Evolutionary conservation across 2,329 filamentous ascomycete genomes (phyloP).

Genomic region (Penicillium brasilianum): DNA sequence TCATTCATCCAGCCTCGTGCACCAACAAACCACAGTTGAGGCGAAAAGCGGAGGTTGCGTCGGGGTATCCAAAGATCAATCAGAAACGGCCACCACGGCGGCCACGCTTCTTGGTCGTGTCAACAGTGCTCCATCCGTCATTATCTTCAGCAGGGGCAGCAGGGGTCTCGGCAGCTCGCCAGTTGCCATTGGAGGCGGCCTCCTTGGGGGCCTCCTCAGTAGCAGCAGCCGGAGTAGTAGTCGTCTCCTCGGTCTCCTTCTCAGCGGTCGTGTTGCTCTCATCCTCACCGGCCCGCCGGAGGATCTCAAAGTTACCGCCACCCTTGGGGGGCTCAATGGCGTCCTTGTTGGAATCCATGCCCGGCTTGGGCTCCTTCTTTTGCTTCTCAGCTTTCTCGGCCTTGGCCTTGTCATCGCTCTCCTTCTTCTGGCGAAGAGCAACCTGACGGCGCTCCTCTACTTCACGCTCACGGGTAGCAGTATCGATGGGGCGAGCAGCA

Average conservation of each 20-base stretch:
- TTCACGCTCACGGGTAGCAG: slow-evolving; percentile 82
- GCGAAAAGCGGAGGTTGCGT: slow-evolving; percentile 25
- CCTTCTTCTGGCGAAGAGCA: slow-evolving; percentile 78
- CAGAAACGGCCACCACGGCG: slow-evolving; percentile 51
- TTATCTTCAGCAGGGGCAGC: slow-evolving; percentile 43
- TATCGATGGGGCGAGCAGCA: slow-evolving; percentile 91
- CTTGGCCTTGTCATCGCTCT: slow-evolving; percentile 83
- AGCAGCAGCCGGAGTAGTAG: slow-evolving; percentile 51
- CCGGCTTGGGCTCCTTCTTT: slow-evolving; percentile 42
- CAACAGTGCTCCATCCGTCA: slow-evolving; percentile 56
- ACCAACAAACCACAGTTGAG: slow-evolving; percentile 20
- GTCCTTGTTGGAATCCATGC: slow-evolving; percentile 50
- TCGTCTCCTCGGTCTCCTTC: slow-evolving; percentile 56
- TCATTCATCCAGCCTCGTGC: not conserved
- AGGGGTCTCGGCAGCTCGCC: slow-evolving; percentile 42
- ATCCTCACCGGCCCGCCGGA: slow-evolving; percentile 56
- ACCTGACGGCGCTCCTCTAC: slow-evolving; percentile 86
- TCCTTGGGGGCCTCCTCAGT: slow-evolving; percentile 60
- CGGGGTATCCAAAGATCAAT: slow-evolving; percentile 46
- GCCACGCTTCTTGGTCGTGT: slow-evolving; percentile 49
- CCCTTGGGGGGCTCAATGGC: slow-evolving; percentile 47
- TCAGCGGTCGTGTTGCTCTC: slow-evolving; percentile 57
- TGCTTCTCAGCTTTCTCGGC: slow-evolving; percentile 69
- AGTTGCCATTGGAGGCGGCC: slow-evolving; percentile 52
- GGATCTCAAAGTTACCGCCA: slow-evolving; percentile 60